These are phyloP conservation scores for Psilocybe cyanescens DNA, from an alignment of 768 basidiomycete genomes.

Conservation along the genomic window DNA sequence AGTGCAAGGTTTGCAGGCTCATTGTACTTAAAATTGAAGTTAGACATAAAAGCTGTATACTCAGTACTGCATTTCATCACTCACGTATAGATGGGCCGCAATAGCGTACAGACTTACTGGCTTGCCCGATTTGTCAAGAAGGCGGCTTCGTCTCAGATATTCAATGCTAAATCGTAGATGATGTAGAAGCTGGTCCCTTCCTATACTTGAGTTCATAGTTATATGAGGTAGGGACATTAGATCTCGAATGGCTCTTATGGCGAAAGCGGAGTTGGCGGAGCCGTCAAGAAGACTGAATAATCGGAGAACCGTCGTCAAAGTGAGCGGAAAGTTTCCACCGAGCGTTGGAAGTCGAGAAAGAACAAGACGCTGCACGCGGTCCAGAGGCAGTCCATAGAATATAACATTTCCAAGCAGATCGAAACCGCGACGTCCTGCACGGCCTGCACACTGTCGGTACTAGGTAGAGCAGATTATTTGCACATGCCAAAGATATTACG, in stretches of 20 bases:
- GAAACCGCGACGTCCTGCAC: slow-evolving; percentile 74
- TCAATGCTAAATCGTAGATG: slow-evolving; percentile 75
- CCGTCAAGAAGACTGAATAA: slow-evolving; percentile 70
- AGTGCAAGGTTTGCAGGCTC: slow-evolving; percentile 76
- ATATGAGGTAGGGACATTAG: slow-evolving; percentile 62
- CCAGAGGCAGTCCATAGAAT: slow-evolving; percentile 70
- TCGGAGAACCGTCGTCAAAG: slow-evolving; percentile 65
- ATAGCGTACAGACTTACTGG: slow-evolving; percentile 62
- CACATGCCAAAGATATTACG: neutral
- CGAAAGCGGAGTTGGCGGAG: slow-evolving; percentile 51
- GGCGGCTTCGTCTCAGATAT: slow-evolving; percentile 60
- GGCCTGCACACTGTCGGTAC: slow-evolving; percentile 77
- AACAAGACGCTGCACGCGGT: slow-evolving; percentile 64
- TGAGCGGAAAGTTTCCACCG: slow-evolving; percentile 63
- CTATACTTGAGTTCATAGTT: slow-evolving; percentile 57
- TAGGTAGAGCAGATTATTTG: slow-evolving; percentile 23
- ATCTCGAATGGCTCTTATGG: slow-evolving; percentile 52
- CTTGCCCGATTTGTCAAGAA: slow-evolving; percentile 56
- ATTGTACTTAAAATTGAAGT: slow-evolving; percentile 42
- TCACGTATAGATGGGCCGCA: slow-evolving; percentile 54
- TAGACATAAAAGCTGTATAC: neutral
- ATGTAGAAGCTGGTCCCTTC: slow-evolving; percentile 61
- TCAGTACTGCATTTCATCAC: slow-evolving; percentile 5
- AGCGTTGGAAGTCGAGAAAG: slow-evolving; percentile 67
- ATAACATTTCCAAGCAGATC: slow-evolving; percentile 73